phyloP scores from a whole-genome alignment of 2,329 filamentous ascomycete genomes.

The Tolypocladium nubicola region DNA sequence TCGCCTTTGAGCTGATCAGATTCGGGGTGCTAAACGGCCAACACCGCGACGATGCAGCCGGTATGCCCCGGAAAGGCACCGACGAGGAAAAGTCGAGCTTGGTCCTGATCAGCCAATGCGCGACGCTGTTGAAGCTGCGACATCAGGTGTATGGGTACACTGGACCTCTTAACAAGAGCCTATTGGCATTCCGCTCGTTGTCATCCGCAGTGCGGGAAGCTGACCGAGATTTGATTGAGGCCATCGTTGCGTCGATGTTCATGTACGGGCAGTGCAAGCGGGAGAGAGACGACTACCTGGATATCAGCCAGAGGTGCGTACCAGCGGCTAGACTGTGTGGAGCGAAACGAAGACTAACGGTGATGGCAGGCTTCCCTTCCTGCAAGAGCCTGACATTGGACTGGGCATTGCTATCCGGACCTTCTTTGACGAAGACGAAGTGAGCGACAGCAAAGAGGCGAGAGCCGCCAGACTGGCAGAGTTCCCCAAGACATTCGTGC shows the following conservation, averaged over 20 bases:
- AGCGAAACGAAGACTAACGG: constrained; percentile 5
- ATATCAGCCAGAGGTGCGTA: constrained; percentile 62
- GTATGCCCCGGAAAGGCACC: constrained; percentile 42
- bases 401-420: constrained; percentile 73
- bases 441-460: constrained; percentile 39
- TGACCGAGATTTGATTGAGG: constrained; percentile 75
- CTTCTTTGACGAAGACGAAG: constrained; percentile 62
- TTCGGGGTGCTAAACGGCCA: constrained; percentile 68
- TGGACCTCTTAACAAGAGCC: constrained; percentile 81
- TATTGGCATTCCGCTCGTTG: constrained; percentile 78
- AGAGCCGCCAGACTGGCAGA: constrained; percentile 32
- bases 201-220: constrained; percentile 68
- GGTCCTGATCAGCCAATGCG: constrained; percentile 75
- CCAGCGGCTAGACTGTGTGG: background rate
- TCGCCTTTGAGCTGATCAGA: constrained; percentile 77
- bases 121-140: constrained; percentile 69
- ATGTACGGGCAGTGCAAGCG: constrained; percentile 70
- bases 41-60: constrained; percentile 45
- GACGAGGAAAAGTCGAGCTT: constrained; percentile 70
- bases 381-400: constrained; percentile 60
- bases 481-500: constrained; percentile 45
- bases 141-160: constrained; percentile 88
- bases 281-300: constrained; percentile 52
- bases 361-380: constrained; percentile 49
- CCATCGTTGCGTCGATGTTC: constrained; percentile 69